Conservation (phyloP, 2,329 filamentous ascomycete species). For the Dothistroma septosporum region DNA sequence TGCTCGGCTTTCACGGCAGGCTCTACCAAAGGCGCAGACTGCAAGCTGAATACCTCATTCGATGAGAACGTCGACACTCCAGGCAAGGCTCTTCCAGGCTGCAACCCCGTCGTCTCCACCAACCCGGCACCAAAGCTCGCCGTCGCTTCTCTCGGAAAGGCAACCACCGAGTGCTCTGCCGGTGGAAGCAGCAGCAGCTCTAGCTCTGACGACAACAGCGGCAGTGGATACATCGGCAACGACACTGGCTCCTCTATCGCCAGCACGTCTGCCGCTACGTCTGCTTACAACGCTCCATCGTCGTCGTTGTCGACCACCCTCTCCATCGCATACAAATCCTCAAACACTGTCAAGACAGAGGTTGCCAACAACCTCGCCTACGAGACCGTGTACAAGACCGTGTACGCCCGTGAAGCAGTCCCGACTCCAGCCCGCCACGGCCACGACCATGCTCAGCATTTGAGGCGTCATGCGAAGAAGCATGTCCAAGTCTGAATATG, state of each 20-base stretch:
- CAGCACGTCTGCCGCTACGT: neutral
- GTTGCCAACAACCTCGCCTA: constrained; percentile 9
- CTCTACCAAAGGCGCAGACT: constrained; percentile 35
- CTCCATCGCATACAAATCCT: neutral
- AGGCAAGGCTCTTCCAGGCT: constrained; percentile 52
- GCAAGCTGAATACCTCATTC: constrained; percentile 44
- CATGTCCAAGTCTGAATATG: neutral
- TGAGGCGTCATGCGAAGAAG: neutral
- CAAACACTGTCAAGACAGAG: neutral
- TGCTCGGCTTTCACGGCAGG: constrained; percentile 43
- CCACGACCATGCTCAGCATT: constrained; percentile 2
- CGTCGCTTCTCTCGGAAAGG: constrained; percentile 20
- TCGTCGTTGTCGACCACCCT: neutral
- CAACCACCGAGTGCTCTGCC: constrained; percentile 16
- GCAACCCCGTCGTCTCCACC: constrained; percentile 50
- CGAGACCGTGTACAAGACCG: constrained; percentile 15
- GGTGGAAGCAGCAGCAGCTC: constrained; percentile 7
- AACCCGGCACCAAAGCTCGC: constrained; percentile 31
- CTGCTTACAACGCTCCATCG: neutral
- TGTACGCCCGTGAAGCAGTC: constrained; percentile 13
- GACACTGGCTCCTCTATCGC: neutral
- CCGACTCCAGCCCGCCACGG: constrained; percentile 13
- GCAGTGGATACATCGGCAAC: neutral
- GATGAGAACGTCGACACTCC: constrained; percentile 44
- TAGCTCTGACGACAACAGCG: neutral